Evolutionary conservation across 2,329 filamentous ascomycete species (phyloP).

Genomic region (Didymella keratinophila): DNA sequence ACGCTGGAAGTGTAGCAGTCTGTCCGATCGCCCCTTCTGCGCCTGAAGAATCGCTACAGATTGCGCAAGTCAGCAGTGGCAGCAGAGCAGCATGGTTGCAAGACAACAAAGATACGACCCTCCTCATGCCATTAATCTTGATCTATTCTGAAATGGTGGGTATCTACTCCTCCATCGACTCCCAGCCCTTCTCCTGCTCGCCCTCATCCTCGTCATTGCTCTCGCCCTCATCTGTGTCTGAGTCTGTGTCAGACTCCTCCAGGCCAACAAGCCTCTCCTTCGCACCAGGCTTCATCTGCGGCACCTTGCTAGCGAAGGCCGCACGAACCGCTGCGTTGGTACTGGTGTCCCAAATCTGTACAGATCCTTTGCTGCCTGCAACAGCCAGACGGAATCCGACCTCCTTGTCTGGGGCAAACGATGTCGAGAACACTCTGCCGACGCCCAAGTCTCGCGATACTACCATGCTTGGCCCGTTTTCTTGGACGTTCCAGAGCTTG

Average conservation of each 20-base stretch:
- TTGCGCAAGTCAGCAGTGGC: neutral
- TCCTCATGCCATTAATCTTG: neutral
- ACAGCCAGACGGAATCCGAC: slow-evolving; percentile 93
- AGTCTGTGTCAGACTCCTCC: slow-evolving; percentile 69
- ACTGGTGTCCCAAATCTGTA: slow-evolving; percentile 96
- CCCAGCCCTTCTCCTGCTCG: slow-evolving; percentile 47
- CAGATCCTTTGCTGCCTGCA: slow-evolving; percentile 89
- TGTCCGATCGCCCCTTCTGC: neutral
- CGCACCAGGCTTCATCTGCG: slow-evolving; percentile 66
- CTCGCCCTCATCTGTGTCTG: slow-evolving; percentile 62
- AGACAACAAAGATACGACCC: neutral
- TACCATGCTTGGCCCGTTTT: slow-evolving; percentile 85
- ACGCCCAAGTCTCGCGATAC: slow-evolving; percentile 91
- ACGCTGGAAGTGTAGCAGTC: neutral
- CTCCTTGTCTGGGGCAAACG: slow-evolving; percentile 87
- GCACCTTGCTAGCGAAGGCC: slow-evolving; percentile 78
- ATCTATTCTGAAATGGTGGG: slow-evolving; percentile 21
- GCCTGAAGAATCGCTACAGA: neutral
- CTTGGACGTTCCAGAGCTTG: slow-evolving; percentile 93
- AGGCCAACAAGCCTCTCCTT: slow-evolving; percentile 81
- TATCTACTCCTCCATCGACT: slow-evolving; percentile 54
- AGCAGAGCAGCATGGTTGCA: neutral
- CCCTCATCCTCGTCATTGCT: slow-evolving; percentile 49
- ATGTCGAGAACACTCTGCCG: slow-evolving; percentile 90
- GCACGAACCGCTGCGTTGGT: slow-evolving; percentile 88